Evolutionary conservation across 371 early-diverging fungal species (phyloP).

Genomic region (Spraguea lophii): DNA sequence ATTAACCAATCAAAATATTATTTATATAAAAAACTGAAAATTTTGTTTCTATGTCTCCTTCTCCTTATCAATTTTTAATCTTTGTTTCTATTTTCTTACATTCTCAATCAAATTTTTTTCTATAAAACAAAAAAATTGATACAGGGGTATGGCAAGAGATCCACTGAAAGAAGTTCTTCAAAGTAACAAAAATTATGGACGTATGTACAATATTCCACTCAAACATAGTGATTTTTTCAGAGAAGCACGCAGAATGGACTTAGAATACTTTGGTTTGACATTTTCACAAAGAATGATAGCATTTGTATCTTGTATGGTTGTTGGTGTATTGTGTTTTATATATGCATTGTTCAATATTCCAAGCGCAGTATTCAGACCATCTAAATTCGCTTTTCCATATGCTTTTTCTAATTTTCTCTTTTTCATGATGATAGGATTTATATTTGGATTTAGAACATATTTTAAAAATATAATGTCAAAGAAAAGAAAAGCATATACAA

Average conservation of each 20-base stretch:
- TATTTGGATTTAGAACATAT: constrained; percentile 39
- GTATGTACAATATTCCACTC: constrained; percentile 12
- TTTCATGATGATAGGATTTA: constrained; percentile 41
- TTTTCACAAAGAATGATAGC: constrained; percentile 27
- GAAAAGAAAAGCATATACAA: constrained; percentile 27
- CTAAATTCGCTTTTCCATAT: constrained; percentile 38
- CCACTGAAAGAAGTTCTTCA: constrained; percentile 28
- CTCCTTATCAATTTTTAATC: too few relatives aligned
- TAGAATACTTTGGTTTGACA: constrained; percentile 33
- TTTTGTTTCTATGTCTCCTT: too few relatives aligned
- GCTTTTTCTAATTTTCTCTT: constrained; percentile 38
- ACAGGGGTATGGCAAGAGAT: background rate
- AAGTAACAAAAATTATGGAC: constrained; percentile 5
- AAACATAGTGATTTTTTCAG: constrained; percentile 21
- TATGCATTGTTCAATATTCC: constrained; percentile 25
- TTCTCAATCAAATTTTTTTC: too few relatives aligned
- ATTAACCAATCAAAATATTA: too few relatives aligned
- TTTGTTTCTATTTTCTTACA: too few relatives aligned
- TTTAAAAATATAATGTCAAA: constrained; percentile 22
- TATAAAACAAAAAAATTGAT: too few relatives aligned
- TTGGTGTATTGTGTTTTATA: constrained; percentile 26
- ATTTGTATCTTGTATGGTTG: constrained; percentile 22
- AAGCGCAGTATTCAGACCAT: constrained; percentile 16
- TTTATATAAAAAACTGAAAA: too few relatives aligned
- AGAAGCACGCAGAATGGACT: constrained; percentile 15